These are phyloP conservation scores for Colletotrichum tropicicola DNA, from an alignment of 2,329 filamentous ascomycete genomes.

Conservation along the genomic window DNA sequence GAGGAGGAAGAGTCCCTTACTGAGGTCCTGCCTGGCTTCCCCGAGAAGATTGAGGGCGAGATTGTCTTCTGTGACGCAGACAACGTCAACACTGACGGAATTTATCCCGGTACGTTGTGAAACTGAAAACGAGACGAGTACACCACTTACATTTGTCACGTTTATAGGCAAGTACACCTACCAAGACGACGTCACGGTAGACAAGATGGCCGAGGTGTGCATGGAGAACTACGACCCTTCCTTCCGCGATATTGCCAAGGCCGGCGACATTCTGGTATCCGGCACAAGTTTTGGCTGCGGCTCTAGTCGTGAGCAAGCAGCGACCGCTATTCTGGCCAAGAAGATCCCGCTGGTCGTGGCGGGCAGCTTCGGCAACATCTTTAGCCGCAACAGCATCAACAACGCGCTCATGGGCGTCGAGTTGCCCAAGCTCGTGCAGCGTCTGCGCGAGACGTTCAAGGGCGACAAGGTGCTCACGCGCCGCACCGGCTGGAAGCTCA, in stretches of 20 bases:
- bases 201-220: constrained; percentile 87
- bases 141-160: no score
- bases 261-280: constrained; percentile 82
- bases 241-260: constrained; percentile 71
- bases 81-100: constrained; percentile 91
- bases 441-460: constrained; percentile 70
- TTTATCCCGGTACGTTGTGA: constrained; percentile 75
- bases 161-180: constrained; percentile 78
- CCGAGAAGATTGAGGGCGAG: constrained; percentile 82
- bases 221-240: constrained; percentile 92
- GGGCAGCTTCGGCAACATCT: constrained; percentile 87
- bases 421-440: constrained; percentile 71
- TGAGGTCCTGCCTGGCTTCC: constrained; percentile 86
- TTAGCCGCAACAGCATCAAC: constrained; percentile 81
- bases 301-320: constrained; percentile 86
- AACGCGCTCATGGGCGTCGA: constrained; percentile 80
- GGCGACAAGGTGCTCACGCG: constrained; percentile 68
- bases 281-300: constrained; percentile 91
- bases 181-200: constrained; percentile 79
- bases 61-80: constrained; percentile 85
- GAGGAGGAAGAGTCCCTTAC: constrained; percentile 54
- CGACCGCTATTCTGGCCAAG: constrained; percentile 85
- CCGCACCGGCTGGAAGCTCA: constrained; percentile 83
- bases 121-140: not conserved
- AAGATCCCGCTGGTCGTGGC: constrained; percentile 82